phyloP scores from a whole-genome alignment of 768 basidiomycete species.

The Mycena polygramma region DNA sequence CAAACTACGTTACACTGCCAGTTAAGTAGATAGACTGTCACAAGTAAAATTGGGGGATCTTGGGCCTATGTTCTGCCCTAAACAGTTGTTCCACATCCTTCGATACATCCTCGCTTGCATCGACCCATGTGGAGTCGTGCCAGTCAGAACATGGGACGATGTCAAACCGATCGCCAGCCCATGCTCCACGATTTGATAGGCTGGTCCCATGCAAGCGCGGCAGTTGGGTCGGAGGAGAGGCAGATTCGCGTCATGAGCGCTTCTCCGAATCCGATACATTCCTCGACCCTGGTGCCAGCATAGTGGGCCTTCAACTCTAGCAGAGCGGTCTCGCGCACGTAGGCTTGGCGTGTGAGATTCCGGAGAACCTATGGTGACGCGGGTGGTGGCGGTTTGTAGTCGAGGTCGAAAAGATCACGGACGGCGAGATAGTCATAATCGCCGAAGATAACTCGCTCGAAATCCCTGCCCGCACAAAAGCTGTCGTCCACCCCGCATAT shows the following conservation, averaged over 20 bases:
- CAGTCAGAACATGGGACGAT: slow-evolving; percentile 6
- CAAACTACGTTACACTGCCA: no score
- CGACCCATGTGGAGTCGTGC: slow-evolving; percentile 2
- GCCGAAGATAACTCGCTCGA: no score
- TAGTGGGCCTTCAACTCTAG: background rate
- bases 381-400: background rate
- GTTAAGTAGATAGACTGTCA: no score
- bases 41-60: no score
- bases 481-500: no score
- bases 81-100: slow-evolving; percentile 5
- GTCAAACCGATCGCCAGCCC: slow-evolving; percentile 39
- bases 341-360: slow-evolving; percentile 8
- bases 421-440: no score
- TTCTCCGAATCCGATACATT: slow-evolving; percentile 7
- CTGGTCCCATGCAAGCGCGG: slow-evolving; percentile 22
- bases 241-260: slow-evolving; percentile 31
- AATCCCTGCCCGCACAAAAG: no score
- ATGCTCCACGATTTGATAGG: slow-evolving; percentile 28
- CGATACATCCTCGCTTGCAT: slow-evolving; percentile 19
- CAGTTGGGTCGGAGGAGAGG: slow-evolving; percentile 31
- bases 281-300: background rate
- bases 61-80: no score
- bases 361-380: background rate
- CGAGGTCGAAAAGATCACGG: no score
- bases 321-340: slow-evolving; percentile 11